Percentiles rank a stretch among this genome's conserved stretches.
Evolutionary conservation across 2,329 filamentous ascomycete species (phyloP).

Genomic region (Cordyceps javanica): DNA sequence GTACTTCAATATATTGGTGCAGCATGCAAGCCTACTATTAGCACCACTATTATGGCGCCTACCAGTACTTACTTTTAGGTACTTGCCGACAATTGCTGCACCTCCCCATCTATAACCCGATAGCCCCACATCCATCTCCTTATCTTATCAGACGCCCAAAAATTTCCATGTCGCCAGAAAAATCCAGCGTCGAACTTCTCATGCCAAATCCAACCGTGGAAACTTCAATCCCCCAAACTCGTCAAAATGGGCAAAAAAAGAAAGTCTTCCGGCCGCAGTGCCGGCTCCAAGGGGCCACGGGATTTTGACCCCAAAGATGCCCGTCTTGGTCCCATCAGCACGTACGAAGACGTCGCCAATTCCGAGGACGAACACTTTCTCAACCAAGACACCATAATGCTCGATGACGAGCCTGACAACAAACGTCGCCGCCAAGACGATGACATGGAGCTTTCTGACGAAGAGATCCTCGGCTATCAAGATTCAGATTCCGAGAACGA

Average conservation of each 20-base stretch:
- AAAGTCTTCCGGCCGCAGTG: slow-evolving; percentile 54
- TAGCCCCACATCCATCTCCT: not conserved
- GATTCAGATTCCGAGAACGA: slow-evolving; percentile 33
- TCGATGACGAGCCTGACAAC: slow-evolving; percentile 73
- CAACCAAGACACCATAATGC: slow-evolving; percentile 75
- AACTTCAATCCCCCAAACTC: not conserved
- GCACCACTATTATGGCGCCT: no score
- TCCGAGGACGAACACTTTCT: slow-evolving; percentile 92
- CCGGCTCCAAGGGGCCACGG: slow-evolving; percentile 43
- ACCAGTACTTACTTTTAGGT: no score
- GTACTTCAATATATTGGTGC: no score
- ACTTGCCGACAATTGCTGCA: no score
- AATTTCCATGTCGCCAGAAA: slow-evolving; percentile 10
- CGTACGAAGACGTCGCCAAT: slow-evolving; percentile 81
- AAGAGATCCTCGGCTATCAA: slow-evolving; percentile 51
- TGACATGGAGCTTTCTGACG: slow-evolving; percentile 56
- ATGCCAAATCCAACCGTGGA: no score
- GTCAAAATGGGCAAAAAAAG: slow-evolving; percentile 57
- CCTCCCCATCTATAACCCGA: not conserved
- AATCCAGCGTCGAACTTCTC: not conserved
- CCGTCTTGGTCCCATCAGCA: slow-evolving; percentile 53
- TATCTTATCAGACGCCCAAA: slow-evolving; percentile 13
- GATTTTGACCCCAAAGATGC: slow-evolving; percentile 53
- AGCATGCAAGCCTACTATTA: no score
- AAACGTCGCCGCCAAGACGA: slow-evolving; percentile 73